phyloP scores from a whole-genome alignment of 1,139 yeast species.

The Sugiyamaella castrensis region DNA sequence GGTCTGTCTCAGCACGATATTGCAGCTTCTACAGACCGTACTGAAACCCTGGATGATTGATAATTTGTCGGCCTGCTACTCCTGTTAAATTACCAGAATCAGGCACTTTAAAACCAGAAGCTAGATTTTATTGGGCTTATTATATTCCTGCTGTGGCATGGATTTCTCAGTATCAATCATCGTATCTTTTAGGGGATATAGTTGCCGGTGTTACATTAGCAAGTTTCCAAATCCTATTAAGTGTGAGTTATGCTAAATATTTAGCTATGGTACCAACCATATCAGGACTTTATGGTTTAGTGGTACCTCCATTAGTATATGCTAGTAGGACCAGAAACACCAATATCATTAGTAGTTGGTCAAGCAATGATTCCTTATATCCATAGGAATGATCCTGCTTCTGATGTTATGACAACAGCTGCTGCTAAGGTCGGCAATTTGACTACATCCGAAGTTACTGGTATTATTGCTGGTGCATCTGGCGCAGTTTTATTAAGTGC shows the following conservation, averaged over 20 bases:
- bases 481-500: conserved; percentile 73
- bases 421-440: conserved; percentile 35
- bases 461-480: conserved; percentile 69
- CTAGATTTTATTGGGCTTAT: conserved; percentile 48
- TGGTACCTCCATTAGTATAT: conserved; percentile 80
- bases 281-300: conserved; percentile 79
- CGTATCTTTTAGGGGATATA: conserved; percentile 65
- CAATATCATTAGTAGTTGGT: conserved; percentile 86
- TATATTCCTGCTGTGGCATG: conserved; percentile 81
- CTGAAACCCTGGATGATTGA: too few species aligned
- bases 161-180: conserved; percentile 59
- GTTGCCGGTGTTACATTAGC: conserved; percentile 86
- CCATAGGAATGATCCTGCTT: conserved; percentile 15
- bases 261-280: conserved; percentile 88
- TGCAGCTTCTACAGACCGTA: too few species aligned
- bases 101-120: conserved; percentile 9
- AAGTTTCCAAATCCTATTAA: conserved; percentile 86
- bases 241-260: conserved; percentile 84
- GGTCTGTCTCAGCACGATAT: too few species aligned
- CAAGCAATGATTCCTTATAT: conserved; percentile 68
- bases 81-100: conserved; percentile 11
- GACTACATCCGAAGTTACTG: conserved; percentile 64
- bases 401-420: too few species aligned
- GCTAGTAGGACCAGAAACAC: conserved; percentile 96
- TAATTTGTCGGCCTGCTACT: conserved; percentile 3